phyloP scores from a whole-genome alignment of 2,329 filamentous ascomycete species.

The Spiromastix sp. region DNA sequence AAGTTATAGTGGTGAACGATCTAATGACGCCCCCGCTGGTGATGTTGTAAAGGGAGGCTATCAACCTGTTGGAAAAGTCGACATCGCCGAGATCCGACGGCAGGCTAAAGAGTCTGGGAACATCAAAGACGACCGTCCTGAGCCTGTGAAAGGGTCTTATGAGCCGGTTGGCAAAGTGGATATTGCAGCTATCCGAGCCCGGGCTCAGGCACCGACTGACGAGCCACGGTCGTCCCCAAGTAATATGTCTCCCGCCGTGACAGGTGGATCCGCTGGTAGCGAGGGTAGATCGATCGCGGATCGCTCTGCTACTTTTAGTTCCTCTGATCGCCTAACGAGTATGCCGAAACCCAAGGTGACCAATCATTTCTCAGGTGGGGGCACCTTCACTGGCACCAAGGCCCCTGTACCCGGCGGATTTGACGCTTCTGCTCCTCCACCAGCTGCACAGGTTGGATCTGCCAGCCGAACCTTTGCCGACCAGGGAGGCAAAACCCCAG shows the following conservation, averaged over 20 bases:
- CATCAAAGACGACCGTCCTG: constrained; percentile 63
- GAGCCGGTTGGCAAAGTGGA: constrained; percentile 95
- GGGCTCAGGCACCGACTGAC: constrained; percentile 47
- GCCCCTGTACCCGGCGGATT: constrained; percentile 67
- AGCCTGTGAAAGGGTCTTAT: constrained; percentile 82
- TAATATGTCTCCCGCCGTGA: constrained; percentile 33
- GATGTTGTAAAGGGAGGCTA: constrained; percentile 79
- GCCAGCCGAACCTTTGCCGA: constrained; percentile 93
- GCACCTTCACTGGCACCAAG: constrained; percentile 78
- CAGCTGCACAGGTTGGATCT: constrained; percentile 56
- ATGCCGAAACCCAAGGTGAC: constrained; percentile 92
- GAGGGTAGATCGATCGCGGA: constrained; percentile 61
- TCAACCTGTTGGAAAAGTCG: constrained; percentile 92
- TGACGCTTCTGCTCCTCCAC: constrained; percentile 49
- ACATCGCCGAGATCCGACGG: constrained; percentile 80
- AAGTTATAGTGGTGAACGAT: constrained; percentile 37
- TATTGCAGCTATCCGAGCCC: constrained; percentile 83
- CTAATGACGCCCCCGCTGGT: constrained; percentile 33
- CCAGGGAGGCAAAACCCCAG: constrained; percentile 88
- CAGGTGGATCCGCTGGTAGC: constrained; percentile 34
- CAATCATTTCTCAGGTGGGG: constrained; percentile 68
- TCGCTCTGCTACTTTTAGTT: constrained; percentile 60
- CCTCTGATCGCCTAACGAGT: constrained; percentile 69
- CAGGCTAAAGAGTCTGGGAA: constrained; percentile 52
- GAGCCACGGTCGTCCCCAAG: constrained; percentile 24